These are phyloP conservation scores for Tuber calosporum DNA, from an alignment of 495 filamentous ascomycete genomes.

Conservation along the genomic window DNA sequence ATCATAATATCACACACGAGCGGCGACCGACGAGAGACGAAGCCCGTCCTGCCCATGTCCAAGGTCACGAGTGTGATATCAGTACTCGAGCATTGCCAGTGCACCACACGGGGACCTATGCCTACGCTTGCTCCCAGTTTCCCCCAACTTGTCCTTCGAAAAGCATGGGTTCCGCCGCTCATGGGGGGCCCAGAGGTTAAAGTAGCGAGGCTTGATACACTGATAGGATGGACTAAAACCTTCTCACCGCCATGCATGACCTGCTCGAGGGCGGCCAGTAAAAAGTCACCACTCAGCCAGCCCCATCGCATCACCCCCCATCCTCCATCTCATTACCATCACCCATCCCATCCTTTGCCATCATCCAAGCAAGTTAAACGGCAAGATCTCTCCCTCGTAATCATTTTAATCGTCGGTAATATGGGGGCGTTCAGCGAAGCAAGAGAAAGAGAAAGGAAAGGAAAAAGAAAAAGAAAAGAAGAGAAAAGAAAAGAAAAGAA, in stretches of 20 bases:
- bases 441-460: no score
- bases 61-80: background rate
- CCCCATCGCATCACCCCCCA: background rate
- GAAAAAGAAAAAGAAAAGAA: background rate
- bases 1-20: background rate
- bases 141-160: constrained; percentile 24
- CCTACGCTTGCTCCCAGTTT: constrained; percentile 28
- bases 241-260: constrained; percentile 1
- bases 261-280: background rate
- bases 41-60: background rate
- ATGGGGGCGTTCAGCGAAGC: constrained; percentile 1
- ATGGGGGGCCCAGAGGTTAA: background rate
- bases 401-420: constrained; percentile 19
- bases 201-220: constrained; percentile 18
- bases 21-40: background rate
- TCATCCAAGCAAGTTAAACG: constrained; percentile 32
- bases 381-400: constrained; percentile 33
- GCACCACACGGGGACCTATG: background rate
- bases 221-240: constrained; percentile 12
- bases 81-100: no score
- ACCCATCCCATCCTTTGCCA: constrained; percentile 15
- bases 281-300: constrained; percentile 1
- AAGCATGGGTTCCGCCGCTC: constrained; percentile 34
- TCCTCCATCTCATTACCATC: constrained; percentile 1
- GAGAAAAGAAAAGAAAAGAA: background rate